Base-by-base conservation (phyloP, 176 grass and related monocot species). In the Phragmites australis region DNA sequence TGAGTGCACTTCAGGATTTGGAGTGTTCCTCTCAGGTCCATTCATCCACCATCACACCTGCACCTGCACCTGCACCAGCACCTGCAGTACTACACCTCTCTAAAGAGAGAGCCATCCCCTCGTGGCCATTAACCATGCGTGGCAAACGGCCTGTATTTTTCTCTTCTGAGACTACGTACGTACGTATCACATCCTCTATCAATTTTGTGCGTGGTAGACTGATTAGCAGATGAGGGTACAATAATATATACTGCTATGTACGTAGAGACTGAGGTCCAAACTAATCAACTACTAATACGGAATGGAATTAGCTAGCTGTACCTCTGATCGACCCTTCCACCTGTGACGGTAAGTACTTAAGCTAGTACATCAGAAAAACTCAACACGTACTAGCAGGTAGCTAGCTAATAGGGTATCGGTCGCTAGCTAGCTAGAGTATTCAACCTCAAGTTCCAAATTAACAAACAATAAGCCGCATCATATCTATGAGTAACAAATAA, bases 1-100 rank as follows among this genome's bases (percentile, higher is more conserved):
- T 90, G 91, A 93, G 91, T 93, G 82, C 88, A 93, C 88, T 90
- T 90, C 82, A 93, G 70, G 82, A 70, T 74, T 81, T 1, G 76
- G 67, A 18, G 19, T 12, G 74, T 39, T 82, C 52, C 8, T 82
- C 34, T 37, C 34, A 37, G n/a, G n/a, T n/a, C n/a, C 34, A 37
- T 37, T 5, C 34, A 37, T 37, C 34, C 62, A 89, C 68, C 79
- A 86, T 48, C 78, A 62, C 44, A 76, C 60, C 52, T n/a, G n/a
- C n/a, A n/a, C n/a, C 54, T 64, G 43, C 19, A 44, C 37, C n/a
- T n/a, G n/a, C n/a, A 2, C 3, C 19, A 19, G 17, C 19, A 51
- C 49, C 47, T 49, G 3, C 13, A 15, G 41, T n/a, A n/a, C n/a
- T n/a, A n/a, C n/a, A n/a, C n/a, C n/a, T n/a, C n/a, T n/a, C n/a